A percentile compares a stretch with the other conserved stretches of the same genome.
Conservation (phyloP, 768 basidiomycete species). For the Thelephora ganbajun region DNA sequence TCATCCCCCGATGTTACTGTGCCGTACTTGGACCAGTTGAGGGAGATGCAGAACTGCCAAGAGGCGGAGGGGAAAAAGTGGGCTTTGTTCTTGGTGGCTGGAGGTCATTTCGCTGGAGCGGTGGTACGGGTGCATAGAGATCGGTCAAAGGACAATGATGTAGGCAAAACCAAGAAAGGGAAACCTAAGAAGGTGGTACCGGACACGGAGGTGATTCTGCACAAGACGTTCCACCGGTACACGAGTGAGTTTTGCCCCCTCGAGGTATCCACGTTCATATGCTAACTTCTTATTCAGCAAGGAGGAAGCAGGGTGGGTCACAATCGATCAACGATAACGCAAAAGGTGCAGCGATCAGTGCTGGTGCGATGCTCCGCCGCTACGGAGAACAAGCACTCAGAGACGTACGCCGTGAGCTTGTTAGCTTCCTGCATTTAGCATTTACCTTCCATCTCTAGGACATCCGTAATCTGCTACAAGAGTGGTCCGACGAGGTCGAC, state of each 20-base stretch:
- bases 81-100: slow-evolving; percentile 94
- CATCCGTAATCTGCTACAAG: slow-evolving; percentile 67
- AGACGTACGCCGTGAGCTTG: slow-evolving; percentile 41
- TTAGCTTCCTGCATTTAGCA: background rate
- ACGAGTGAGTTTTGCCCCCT: slow-evolving; percentile 54
- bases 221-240: slow-evolving; percentile 97
- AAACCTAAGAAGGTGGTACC: slow-evolving; percentile 48
- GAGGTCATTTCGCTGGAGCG: slow-evolving; percentile 96
- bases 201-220: slow-evolving; percentile 68
- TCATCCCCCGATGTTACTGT: slow-evolving; percentile 27
- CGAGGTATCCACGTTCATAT: background rate
- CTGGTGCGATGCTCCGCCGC: slow-evolving; percentile 84
- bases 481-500: slow-evolving; percentile 81
- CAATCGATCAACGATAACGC: slow-evolving; percentile 87
- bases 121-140: slow-evolving; percentile 56
- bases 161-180: slow-evolving; percentile 20
- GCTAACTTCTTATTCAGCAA: slow-evolving; percentile 37
- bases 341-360: slow-evolving; percentile 86
- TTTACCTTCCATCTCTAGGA: slow-evolving; percentile 43
- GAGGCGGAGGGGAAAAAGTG: slow-evolving; percentile 54
- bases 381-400: slow-evolving; percentile 90
- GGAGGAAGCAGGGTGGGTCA: slow-evolving; percentile 93
- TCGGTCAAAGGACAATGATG: slow-evolving; percentile 18
- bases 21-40: slow-evolving; percentile 46
- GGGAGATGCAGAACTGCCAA: slow-evolving; percentile 42